Percentiles rank a stretch among this genome's conserved stretches.
Conservation (phyloP, 1,139 yeast species). For the Meyerozyma carpophila region DNA sequence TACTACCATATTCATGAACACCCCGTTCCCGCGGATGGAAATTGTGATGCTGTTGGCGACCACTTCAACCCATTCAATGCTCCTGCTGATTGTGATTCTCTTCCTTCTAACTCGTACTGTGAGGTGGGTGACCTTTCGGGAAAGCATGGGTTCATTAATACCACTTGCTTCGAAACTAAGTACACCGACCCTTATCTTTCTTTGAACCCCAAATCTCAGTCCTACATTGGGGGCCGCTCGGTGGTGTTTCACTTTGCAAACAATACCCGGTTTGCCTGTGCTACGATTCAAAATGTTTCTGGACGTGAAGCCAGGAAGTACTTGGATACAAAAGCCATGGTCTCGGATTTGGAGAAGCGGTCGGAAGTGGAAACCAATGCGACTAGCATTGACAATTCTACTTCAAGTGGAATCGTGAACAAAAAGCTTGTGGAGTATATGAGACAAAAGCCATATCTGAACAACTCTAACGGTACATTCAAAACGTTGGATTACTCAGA, state of each 20-base stretch:
- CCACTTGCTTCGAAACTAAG: slow-evolving; percentile 49
- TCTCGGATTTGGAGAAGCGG: not conserved
- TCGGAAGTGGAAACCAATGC: no score
- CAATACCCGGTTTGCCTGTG: slow-evolving; percentile 52
- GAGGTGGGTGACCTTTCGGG: slow-evolving; percentile 62
- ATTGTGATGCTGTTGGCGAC: slow-evolving; percentile 45
- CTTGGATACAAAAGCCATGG: not conserved
- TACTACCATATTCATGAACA: slow-evolving; percentile 52
- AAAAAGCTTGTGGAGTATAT: not conserved
- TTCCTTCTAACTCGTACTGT: slow-evolving; percentile 47
- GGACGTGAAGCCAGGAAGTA: not conserved
- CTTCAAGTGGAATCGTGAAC: not conserved
- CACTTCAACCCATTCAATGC: slow-evolving; percentile 54
- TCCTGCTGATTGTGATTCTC: slow-evolving; percentile 35
- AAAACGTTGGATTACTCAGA: not conserved
- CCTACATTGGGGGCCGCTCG: slow-evolving; percentile 49
- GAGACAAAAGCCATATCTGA: not conserved
- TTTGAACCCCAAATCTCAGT: slow-evolving; percentile 39
- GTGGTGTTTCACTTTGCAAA: slow-evolving; percentile 48
- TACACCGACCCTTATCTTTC: slow-evolving; percentile 52
- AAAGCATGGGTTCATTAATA: slow-evolving; percentile 54
- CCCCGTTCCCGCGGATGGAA: slow-evolving; percentile 37
- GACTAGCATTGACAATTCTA: no score
- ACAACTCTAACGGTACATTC: not conserved
- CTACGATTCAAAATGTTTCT: slow-evolving; percentile 29